phyloP scores from a whole-genome alignment of 2,329 filamentous ascomycete species.

The Rutstroemia sp. region DNA sequence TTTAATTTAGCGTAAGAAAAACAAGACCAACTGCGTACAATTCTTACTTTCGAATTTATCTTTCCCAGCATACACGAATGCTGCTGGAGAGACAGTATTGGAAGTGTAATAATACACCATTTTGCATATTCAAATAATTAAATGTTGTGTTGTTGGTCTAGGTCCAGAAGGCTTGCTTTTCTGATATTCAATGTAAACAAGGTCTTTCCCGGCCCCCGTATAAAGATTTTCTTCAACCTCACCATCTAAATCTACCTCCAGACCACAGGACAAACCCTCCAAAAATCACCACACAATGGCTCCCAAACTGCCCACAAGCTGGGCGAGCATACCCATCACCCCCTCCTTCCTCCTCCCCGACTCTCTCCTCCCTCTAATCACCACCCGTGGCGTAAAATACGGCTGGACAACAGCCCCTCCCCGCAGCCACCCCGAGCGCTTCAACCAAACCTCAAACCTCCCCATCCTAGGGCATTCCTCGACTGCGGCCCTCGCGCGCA shows the following conservation, averaged over 20 bases:
- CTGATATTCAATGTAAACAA: constrained; percentile 26
- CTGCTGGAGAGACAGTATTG: constrained; percentile 70
- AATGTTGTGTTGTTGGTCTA: constrained; percentile 3
- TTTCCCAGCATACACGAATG: constrained; percentile 93
- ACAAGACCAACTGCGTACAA: neutral
- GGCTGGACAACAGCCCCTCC: constrained; percentile 53
- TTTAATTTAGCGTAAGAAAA: constrained; percentile 1
- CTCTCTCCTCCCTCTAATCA: constrained; percentile 26
- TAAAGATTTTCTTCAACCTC: constrained; percentile 8
- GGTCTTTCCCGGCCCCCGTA: constrained; percentile 22
- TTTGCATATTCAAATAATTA: constrained; percentile 17
- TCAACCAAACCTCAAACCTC: constrained; percentile 53
- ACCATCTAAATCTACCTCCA: neutral
- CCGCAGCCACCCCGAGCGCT: constrained; percentile 42
- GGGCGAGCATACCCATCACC: constrained; percentile 23
- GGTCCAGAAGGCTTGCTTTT: constrained; percentile 2
- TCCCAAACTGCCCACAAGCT: constrained; percentile 30
- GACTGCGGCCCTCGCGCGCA: constrained; percentile 52
- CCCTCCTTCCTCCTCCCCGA: constrained; percentile 28
- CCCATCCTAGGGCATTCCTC: constrained; percentile 50
- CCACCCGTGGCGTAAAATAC: constrained; percentile 30
- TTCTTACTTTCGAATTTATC: constrained; percentile 92
- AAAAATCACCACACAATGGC: constrained; percentile 23
- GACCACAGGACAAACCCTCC: constrained; percentile 10
- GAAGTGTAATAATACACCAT: constrained; percentile 99